Evolutionary conservation across 2,329 filamentous ascomycete species (phyloP), one percentile per base, ranked within the genome.

Genomic region (Fusarium chaquense): DNA sequence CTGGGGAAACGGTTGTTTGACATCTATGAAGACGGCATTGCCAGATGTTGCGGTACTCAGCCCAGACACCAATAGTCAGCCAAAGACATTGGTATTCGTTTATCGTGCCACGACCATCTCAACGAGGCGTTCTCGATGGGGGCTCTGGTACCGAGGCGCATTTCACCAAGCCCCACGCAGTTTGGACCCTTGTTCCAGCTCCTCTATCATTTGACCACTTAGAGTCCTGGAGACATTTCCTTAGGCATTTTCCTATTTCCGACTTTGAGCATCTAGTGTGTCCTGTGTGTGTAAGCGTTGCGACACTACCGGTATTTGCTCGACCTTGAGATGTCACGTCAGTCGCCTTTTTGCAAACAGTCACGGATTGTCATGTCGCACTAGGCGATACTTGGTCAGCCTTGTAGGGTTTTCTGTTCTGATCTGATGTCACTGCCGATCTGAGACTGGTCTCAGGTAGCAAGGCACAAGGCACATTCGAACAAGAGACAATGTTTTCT

Each of bases 51-150:
- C 35, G 28, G 47, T 65, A 73, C 70, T 44, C 45, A 12, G 11
- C 22, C 18, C 15, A 33, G 28, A 33, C 49, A 58, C 53, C 53
- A 28, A 38, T 44, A 41, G n/a, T 11, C 40, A 53, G 33, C 16
- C 32, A 8, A 28, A 26, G 18, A 18, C 20, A 50, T 32, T 24
- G 33, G 69, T 73, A 72, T 51, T 60, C 50, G 47, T 62, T 60
- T 69, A 69, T 59, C 66, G 38, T 43, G 61, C 40, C 22, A 44
- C 45, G 35, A 33, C 41, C 57, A 67, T 64, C 58, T 56, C 35
- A 47, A 65, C 71, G 46, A 75, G 73, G 73, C 73, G 64, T 75
- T 71, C 73, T 75, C n/a, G 54, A 75, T 58, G 67, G 70, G 60
- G 59, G 67, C 71, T 62, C 57, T 69, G 51, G 63, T 62, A 59